Evolutionary conservation across 441 rosid genomes (phyloP), one percentile per base, ranked within the genome.

Genomic region (Geranium incanum): DNA sequence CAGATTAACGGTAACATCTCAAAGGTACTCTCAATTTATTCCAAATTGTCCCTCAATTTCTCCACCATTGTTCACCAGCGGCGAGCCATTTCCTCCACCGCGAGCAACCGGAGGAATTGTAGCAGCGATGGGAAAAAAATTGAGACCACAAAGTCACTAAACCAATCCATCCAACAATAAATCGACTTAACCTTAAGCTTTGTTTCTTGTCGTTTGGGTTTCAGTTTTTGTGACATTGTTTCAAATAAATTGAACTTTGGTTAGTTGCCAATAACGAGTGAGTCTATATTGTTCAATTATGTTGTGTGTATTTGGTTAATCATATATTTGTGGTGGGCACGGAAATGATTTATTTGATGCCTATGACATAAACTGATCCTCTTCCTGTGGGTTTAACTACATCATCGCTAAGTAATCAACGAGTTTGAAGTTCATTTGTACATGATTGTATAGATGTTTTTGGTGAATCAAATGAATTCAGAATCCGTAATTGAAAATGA

Each of bases 1-100:
- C 96, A 93, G 72, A 82, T 93, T 68, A 93, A 93, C n/a, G 87
- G 87, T 57, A 93, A 93, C 78, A 87, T 93, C 67, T 83, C 96
- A 0, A 93, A 87, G 80, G 96, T 91, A 43, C 91, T 80, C 4
- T 81, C 87, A 0, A 85, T 93, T 74, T 93, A 91, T 82, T 93
- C 97, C 63, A 92, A 85, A 81, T 77, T 91, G 50, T 78, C 81
- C n/a, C 66, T 83, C 39, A 79, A 84, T 77, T 91, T 93, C 79
- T 77, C 86, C n/a, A 37, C 78, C 62, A 43, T 74, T 21, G 83
- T 77, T 70, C 81, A 81, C 70, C 78, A 75, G 7, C 60, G 18
- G 3, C 60, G 60, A n/a, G 19, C 60, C 12, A 12, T 43, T 43
- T 8, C 12, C 12, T 8, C 50, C 50, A 8, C 50, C 50, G 50